Evolutionary conservation across 352 stramenopile genomes (phyloP).

Genomic region (Peronosclerospora sorghi): DNA sequence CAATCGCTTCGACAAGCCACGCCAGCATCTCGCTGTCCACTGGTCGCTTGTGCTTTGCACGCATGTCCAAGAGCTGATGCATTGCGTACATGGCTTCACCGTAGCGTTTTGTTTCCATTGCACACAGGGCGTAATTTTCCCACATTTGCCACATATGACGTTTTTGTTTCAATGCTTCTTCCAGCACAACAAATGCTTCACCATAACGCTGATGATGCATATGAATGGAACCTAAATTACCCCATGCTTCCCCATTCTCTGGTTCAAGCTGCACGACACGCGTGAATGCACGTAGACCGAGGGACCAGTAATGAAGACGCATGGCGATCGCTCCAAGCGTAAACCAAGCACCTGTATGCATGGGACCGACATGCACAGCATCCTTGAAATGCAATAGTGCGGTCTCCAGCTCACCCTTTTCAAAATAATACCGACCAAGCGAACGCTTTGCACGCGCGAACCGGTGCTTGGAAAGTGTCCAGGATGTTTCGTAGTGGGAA

Average conservation of each 20-base stretch:
- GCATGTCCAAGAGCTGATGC: conserved; percentile 73
- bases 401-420: conserved; percentile 68
- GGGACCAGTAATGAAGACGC: conserved; percentile 77
- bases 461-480: conserved; percentile 84
- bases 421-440: conserved; percentile 83
- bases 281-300: conserved; percentile 84
- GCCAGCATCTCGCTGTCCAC: conserved; percentile 69
- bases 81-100: conserved; percentile 77
- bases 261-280: conserved; percentile 91
- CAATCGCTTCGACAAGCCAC: conserved; percentile 72
- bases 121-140: conserved; percentile 84
- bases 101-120: conserved; percentile 62
- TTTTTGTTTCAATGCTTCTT: conserved; percentile 85
- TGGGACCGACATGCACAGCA: conserved; percentile 80
- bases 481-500: conserved; percentile 85
- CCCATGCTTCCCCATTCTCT: conserved; percentile 90
- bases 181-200: conserved; percentile 73
- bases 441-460: conserved; percentile 89
- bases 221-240: conserved; percentile 92
- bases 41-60: conserved; percentile 66
- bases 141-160: conserved; percentile 89
- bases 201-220: conserved; percentile 67
- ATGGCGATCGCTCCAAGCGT: conserved; percentile 87
- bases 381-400: conserved; percentile 77
- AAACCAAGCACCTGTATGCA: conserved; percentile 89